Evolutionary conservation across 1,284 basidiomycete species (phyloP).

Genomic region (Macrocybe sp.): DNA sequence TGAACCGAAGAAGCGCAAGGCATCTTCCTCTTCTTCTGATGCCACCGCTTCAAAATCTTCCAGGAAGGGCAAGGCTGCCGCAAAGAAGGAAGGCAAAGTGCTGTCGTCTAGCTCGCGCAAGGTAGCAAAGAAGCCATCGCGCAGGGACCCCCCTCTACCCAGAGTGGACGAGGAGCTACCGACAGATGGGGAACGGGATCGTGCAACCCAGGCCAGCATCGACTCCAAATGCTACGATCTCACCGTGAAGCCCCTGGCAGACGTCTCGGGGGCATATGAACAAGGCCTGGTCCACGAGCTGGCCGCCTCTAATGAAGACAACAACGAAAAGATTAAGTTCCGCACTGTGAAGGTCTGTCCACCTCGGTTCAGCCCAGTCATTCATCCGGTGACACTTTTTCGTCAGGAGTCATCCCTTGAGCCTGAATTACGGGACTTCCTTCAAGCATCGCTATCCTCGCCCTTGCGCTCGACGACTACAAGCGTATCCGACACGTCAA

Average conservation of each 20-base stretch:
- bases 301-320: constrained; percentile 22
- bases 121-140: constrained; percentile 27
- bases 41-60: constrained; percentile 12
- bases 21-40: constrained; percentile 25
- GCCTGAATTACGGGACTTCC: constrained; percentile 49
- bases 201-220: constrained; percentile 30
- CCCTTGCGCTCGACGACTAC: constrained; percentile 15
- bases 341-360: constrained; percentile 37
- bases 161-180: constrained; percentile 32
- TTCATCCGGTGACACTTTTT: constrained; percentile 13
- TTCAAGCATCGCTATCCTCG: constrained; percentile 29
- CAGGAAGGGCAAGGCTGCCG: constrained; percentile 23
- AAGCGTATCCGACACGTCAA: constrained; percentile 10
- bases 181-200: constrained; percentile 16
- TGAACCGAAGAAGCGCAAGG: constrained; percentile 57
- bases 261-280: constrained; percentile 51
- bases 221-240: constrained; percentile 58
- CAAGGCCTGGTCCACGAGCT: constrained; percentile 8
- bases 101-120: constrained; percentile 26
- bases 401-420: constrained; percentile 45
- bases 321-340: constrained; percentile 21
- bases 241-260: constrained; percentile 59
- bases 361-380: constrained; percentile 4
- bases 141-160: constrained; percentile 35
- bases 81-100: constrained; percentile 29